Conservation (phyloP, 345 rosid genomes). For the Ceriops tagal region DNA sequence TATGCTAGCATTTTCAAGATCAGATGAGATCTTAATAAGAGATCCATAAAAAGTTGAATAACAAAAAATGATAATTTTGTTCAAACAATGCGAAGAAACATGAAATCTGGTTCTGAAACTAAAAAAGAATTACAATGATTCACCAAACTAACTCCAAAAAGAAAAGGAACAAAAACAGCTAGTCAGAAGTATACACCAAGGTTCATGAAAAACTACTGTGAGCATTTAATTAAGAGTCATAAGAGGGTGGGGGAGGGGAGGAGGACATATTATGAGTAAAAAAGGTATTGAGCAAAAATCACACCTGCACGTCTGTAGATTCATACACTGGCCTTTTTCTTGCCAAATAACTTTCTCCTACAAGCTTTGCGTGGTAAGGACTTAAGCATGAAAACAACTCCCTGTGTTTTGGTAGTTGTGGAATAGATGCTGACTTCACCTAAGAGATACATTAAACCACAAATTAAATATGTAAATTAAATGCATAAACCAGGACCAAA, state of each 20-base stretch:
- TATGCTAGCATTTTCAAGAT: too few relatives aligned
- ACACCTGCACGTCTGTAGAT: slow-evolving; percentile 84
- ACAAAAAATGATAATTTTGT: too few relatives aligned
- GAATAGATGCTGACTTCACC: slow-evolving; percentile 71
- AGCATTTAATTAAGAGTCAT: too few relatives aligned
- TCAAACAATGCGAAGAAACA: too few relatives aligned
- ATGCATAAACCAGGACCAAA: too few relatives aligned
- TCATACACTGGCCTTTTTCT: slow-evolving; percentile 80
- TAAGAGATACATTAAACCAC: slow-evolving; percentile 17
- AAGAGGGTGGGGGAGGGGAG: too few relatives aligned
- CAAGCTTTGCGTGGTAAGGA: slow-evolving; percentile 78
- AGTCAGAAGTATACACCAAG: not conserved
- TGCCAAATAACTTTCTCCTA: slow-evolving; percentile 89
- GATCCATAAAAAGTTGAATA: too few relatives aligned
- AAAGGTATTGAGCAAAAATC: slow-evolving; percentile 13
- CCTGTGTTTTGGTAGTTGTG: slow-evolving; percentile 77
- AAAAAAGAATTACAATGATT: not conserved
- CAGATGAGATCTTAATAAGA: too few relatives aligned
- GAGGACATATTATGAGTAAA: not conserved
- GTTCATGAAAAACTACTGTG: too few relatives aligned
- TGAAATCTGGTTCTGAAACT: not conserved
- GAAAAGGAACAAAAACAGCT: not conserved
- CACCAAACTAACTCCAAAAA: too few relatives aligned
- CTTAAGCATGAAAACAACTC: slow-evolving; percentile 63
- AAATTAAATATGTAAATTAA: not conserved